A percentile compares a stretch with the other conserved stretches of the same genome.
Conservation (phyloP, 345 rosid genomes). For the Lepidium africanum region DNA sequence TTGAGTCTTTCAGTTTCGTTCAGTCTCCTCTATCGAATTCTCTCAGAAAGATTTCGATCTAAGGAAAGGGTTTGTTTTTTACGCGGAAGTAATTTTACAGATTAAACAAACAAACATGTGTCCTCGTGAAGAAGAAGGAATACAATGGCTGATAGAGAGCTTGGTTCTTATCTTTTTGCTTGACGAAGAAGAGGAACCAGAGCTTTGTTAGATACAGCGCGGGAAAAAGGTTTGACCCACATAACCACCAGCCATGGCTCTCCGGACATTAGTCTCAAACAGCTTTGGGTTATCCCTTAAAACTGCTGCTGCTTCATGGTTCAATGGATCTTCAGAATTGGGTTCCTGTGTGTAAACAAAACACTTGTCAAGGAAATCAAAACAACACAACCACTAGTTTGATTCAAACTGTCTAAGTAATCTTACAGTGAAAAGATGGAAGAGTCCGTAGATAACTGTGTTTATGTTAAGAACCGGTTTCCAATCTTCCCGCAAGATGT, state of each 20-base stretch:
- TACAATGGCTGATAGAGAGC: slow-evolving; percentile 16
- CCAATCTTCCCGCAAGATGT: slow-evolving; percentile 96
- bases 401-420: neutral
- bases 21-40: slow-evolving; percentile 2
- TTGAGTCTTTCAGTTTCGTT: slow-evolving; percentile 2
- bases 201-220: slow-evolving; percentile 47
- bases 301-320: slow-evolving; percentile 84
- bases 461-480: slow-evolving; percentile 95
- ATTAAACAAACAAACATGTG: slow-evolving; percentile 22
- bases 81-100: slow-evolving; percentile 15
- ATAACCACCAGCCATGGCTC: slow-evolving; percentile 76
- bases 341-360: slow-evolving; percentile 53
- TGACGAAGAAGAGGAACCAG: slow-evolving; percentile 14
- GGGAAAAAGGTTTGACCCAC: slow-evolving; percentile 71
- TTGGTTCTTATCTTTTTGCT: slow-evolving; percentile 10
- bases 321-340: slow-evolving; percentile 88
- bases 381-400: neutral
- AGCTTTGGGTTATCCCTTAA: slow-evolving; percentile 75
- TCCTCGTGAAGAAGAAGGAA: neutral
- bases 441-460: slow-evolving; percentile 81
- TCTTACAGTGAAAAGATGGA: slow-evolving; percentile 87
- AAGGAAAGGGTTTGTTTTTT: neutral
- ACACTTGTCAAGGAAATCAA: neutral
- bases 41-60: neutral
- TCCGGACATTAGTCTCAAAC: slow-evolving; percentile 63